Evolutionary conservation across 2,329 filamentous ascomycete genomes (phyloP), one percentile per base, ranked within the genome.

Genomic region (Clathrospora elynae): DNA sequence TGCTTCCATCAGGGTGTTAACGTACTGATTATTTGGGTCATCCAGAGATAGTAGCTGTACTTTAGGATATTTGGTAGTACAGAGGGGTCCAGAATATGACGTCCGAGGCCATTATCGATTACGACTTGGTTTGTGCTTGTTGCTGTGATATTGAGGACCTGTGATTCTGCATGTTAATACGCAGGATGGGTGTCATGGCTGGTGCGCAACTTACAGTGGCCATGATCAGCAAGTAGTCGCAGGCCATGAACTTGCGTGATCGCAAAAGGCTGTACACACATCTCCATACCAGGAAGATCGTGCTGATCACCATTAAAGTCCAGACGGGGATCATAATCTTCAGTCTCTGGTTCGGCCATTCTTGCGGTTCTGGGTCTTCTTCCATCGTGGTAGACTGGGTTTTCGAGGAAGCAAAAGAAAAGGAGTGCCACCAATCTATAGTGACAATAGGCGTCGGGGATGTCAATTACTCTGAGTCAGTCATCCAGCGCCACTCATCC

Each of bases 181-280:
- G 13, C 3, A 12, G 10, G 10, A 46, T 12, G 13, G 23, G 41
- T 33, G 29, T 24, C n/a, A 30, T 14, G 24, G 30, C 30, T 35
- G 28, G 33, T 28, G 18, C 9, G 24, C 18, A 19, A 59, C 59
- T 43, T 49, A 62, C 58, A 40, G 49, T 46, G 23, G 60, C 56
- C 24, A 60, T 50, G 41, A 64, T 59, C 40, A 64, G 41, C 36
- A 62, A n/a, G 33, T 61, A 60, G 42, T 62, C 59, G 34, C 51
- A 55, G 11, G 45, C 13, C 49, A 62, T 50, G 35, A 62, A 60
- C 23, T 42, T 60, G 31, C 59, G 53, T 14, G 34, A 35, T 30
- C 46, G 39, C 37, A 43, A 39, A 16, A 58, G 18, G 1, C 59
- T 56, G 39, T 62, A 62, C 5, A 53, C 43, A 24, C 56, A 29